Base-by-base conservation (phyloP, 495 filamentous ascomycete genomes). In the Daldinia grandis region DNA sequence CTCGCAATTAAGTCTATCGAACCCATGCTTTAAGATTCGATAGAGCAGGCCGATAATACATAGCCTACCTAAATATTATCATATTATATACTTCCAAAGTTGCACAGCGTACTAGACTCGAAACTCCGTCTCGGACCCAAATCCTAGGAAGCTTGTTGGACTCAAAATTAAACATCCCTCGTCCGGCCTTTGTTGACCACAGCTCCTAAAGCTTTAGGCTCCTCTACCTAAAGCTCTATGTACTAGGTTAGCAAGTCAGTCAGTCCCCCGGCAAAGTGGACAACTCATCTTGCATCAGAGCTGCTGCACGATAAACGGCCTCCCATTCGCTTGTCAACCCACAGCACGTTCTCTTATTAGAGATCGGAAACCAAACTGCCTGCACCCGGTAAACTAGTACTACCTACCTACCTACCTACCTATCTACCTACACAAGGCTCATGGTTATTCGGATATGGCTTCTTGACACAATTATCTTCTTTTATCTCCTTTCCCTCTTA, bases 211-310 rank as follows among this genome's bases (percentile, higher is more conserved):
- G 33, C 33, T 14, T 35, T 47, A 47, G 42, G 42, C 42, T 47
- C 14, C 17, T 21, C 37, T 47, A 42, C 1, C 42, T 47, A 21
- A 38, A 3, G 42, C 42, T 47, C 17, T 40, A 14, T 10, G 8
- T 42, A 17, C n/a, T 38, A 38, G 35, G 10, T 2, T 42, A 47
- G 33, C 38, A 25, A 54, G n/a, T n/a, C n/a, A n/a, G n/a, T n/a
- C n/a, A 31, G 59, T 59, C 64, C 59, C 59, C 55, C 55, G 57
- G 33, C 42, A 53, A 71, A 74, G 74, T 78, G 81, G 78, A 81
- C 81, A 83, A 83, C 80, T 82, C 80, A 83, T 79, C 80, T 78
- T 81, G 81, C 81, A 83, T 75, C 60, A 72, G 71, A 69, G 73
- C 71, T 75, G 77, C 79, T 79, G 78, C 80, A 78, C 54, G 77